A percentile compares a stretch with the other conserved stretches of the same genome.
These are phyloP conservation scores for Collybia sordida DNA, from an alignment of 768 basidiomycete genomes.

Conservation along the genomic window DNA sequence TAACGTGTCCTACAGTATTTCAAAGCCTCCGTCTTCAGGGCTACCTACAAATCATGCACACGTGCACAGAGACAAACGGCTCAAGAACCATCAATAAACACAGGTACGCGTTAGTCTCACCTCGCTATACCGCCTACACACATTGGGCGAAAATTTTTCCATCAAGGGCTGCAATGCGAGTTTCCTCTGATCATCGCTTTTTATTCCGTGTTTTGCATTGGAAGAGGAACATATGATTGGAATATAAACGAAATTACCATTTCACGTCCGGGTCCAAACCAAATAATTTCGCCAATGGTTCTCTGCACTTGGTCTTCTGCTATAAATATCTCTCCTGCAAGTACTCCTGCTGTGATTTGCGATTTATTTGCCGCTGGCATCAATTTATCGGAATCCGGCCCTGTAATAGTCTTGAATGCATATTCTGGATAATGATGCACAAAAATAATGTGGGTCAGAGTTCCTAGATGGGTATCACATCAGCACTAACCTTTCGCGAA, in stretches of 20 bases:
- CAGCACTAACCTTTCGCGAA: slow-evolving; percentile 3
- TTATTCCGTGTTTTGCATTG: too few species aligned
- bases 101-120: background rate
- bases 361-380: slow-evolving; percentile 7
- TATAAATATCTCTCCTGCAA: slow-evolving; percentile 7
- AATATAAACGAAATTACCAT: background rate
- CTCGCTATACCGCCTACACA: slow-evolving; percentile 3
- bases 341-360: background rate
- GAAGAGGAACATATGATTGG: background rate
- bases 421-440: background rate
- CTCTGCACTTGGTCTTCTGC: slow-evolving; percentile 5
- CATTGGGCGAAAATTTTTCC: slow-evolving; percentile 1
- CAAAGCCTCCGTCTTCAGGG: slow-evolving; percentile 4
- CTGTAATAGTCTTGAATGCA: slow-evolving; percentile 6
- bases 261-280: slow-evolving; percentile 4
- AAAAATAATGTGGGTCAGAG: background rate
- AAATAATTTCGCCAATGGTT: slow-evolving; percentile 8
- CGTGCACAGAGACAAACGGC: background rate
- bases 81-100: too few species aligned
- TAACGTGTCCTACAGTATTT: slow-evolving; percentile 6
- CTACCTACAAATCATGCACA: background rate
- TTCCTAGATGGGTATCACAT: slow-evolving; percentile 2
- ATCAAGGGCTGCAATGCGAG: slow-evolving; percentile 4
- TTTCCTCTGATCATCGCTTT: slow-evolving; percentile 10
- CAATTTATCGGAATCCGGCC: background rate